Conservation (phyloP, 2,329 filamentous ascomycete genomes). For the Xylaria sp. region DNA sequence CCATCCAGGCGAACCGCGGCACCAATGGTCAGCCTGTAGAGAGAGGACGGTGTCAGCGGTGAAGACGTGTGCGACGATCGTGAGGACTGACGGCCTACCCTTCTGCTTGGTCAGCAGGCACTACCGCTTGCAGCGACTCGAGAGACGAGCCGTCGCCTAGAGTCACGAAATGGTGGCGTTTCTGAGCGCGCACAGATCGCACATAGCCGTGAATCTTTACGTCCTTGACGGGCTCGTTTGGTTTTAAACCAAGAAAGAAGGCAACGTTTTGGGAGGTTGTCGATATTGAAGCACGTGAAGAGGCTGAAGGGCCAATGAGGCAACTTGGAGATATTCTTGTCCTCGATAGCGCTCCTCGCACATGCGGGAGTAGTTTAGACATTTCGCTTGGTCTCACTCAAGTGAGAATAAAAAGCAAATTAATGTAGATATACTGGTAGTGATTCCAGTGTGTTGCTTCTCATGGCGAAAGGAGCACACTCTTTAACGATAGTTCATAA, state of each 20-base stretch:
- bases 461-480: neutral
- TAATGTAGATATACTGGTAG: neutral
- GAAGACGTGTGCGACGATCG: slow-evolving; percentile 29
- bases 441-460: slow-evolving; percentile 2
- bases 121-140: slow-evolving; percentile 81
- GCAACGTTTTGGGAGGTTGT: slow-evolving; percentile 61
- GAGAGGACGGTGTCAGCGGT: slow-evolving; percentile 47
- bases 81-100: slow-evolving; percentile 65
- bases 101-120: slow-evolving; percentile 76
- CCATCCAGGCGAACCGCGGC: slow-evolving; percentile 82
- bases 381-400: slow-evolving; percentile 36
- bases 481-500: neutral
- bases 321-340: slow-evolving; percentile 31
- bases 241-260: slow-evolving; percentile 66
- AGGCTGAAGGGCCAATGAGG: slow-evolving; percentile 7
- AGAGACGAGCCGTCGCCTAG: slow-evolving; percentile 89
- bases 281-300: slow-evolving; percentile 43
- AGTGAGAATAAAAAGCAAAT: neutral
- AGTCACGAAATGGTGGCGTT: slow-evolving; percentile 83
- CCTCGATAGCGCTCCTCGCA: slow-evolving; percentile 41
- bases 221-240: slow-evolving; percentile 57
- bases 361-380: slow-evolving; percentile 40
- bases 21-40: slow-evolving; percentile 79
- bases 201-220: slow-evolving; percentile 81
- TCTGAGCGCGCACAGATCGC: slow-evolving; percentile 86